Conservation (phyloP, 73 alveolate species). For the Paramecium pentaurelia region DNA sequence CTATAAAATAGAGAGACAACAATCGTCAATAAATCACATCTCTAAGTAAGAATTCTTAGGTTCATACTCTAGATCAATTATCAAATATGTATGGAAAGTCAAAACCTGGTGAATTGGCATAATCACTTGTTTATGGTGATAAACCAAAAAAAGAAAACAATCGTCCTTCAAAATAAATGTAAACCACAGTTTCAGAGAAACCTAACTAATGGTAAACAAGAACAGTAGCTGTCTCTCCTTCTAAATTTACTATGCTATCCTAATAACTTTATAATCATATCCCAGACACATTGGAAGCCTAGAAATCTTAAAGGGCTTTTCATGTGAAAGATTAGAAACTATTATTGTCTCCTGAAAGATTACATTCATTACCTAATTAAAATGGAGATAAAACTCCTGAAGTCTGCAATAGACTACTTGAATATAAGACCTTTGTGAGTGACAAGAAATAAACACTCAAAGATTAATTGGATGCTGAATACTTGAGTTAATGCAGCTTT, state of each 20-base stretch:
- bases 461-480: background rate
- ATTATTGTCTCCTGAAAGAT: slow-evolving; percentile 6
- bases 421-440: background rate
- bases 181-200: background rate
- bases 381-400: background rate
- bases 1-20: background rate
- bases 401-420: background rate
- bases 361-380: slow-evolving; percentile 17
- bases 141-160: slow-evolving; percentile 40
- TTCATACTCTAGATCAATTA: background rate
- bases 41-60: background rate
- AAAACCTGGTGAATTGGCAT: slow-evolving; percentile 26
- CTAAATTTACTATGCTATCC: background rate
- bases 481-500: slow-evolving; percentile 17
- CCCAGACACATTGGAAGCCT: background rate
- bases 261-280: slow-evolving; percentile 1
- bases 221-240: background rate
- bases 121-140: slow-evolving; percentile 44
- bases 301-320: slow-evolving; percentile 36
- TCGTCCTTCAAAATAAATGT: background rate
- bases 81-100: slow-evolving; percentile 12
- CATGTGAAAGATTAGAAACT: background rate
- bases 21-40: slow-evolving; percentile 34
- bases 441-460: slow-evolving; percentile 17
- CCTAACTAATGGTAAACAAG: background rate